Evolutionary conservation across 2,329 filamentous ascomycete genomes (phyloP), one percentile per base, ranked within the genome.

Genomic region (Chrysosporium keratinophilum): DNA sequence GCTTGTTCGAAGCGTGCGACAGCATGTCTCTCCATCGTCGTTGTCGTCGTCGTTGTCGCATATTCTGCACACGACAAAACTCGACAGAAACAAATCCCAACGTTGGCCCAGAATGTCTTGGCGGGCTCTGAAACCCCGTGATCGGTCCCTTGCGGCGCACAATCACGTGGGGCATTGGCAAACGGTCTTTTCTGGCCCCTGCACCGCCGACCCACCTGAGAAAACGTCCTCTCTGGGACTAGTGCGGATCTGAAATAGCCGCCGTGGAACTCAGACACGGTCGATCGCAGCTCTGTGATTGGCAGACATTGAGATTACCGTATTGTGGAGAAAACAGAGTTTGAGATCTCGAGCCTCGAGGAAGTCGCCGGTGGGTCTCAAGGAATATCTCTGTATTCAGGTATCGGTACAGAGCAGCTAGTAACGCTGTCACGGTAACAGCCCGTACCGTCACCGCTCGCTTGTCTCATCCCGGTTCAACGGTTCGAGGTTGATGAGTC

Each of bases 161-260:
- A n/a, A 48, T 48, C 45, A 48, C 33, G 45, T 48, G 44, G 44
- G 12, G 14, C 12, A 35, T 28, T 10, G 14, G 9, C 7, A 47
- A 47, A 47, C 44, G 44, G 44, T 35, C 35, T 47, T 33, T 33
- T 44, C 41, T 44, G 41, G 41, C 41, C 41, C 19, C 19, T 44
- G 17, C 19, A 23, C 35, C 35, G 10, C 3, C 41, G 17, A 44
- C 41, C 19, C 39, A 41, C 15, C n/a, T 14, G 39, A 41, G 10
- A 19, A 19, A 19, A 15, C 19, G 15, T 50, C 39, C 48, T 20
- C 11, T 19, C 31, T 15, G 14, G 28, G 48, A 11, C 35, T 34
- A 50, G 47, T 17, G 47, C 47, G 35, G 35, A 50, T 50, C 47
- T 50, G 11, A 35, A 50, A 50, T 49, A 50, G 34, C 35, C 47